Evolutionary conservation across 768 basidiomycete genomes (phyloP), one percentile per base, ranked within the genome.

Genomic region (Mycena rosella): DNA sequence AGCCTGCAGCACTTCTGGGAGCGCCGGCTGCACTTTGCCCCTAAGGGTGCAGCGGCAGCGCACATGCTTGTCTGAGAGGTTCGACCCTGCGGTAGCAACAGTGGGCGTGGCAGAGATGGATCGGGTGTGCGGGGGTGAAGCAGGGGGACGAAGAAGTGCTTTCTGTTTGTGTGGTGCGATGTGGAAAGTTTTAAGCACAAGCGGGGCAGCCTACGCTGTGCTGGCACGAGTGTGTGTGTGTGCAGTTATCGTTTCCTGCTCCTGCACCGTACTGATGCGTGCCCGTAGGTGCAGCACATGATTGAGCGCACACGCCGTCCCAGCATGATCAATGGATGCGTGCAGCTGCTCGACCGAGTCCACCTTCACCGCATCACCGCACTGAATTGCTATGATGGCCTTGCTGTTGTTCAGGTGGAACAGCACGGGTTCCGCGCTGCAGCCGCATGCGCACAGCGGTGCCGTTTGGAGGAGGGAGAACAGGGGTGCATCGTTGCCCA

Each of bases 41-140:
- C 60, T n/a, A 68, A 71, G 11, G 73, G 74, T 26, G 65, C 70
- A 8, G 72, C 62, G 22, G 65, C 70, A n/a, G 74, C 73, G 18
- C 58, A 29, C 1, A 56, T 47, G 26, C 65, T 74, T 18, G 70
- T 75, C n/a, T n/a, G n/a, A n/a, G n/a, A n/a, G n/a, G n/a, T n/a
- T n/a, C n/a, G n/a, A n/a, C n/a, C n/a, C n/a, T n/a, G n/a, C n/a
- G n/a, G n/a, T n/a, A n/a, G n/a, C n/a, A n/a, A n/a, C n/a, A n/a
- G n/a, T n/a, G n/a, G n/a, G n/a, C n/a, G n/a, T n/a, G n/a, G n/a
- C n/a, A n/a, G n/a, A n/a, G n/a, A n/a, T n/a, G n/a, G n/a, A n/a
- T n/a, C n/a, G n/a, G n/a, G n/a, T n/a, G n/a, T n/a, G n/a, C n/a
- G n/a, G n/a, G n/a, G n/a, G n/a, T n/a, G n/a, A n/a, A n/a, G n/a